phyloP scores from a whole-genome alignment of 2,329 filamentous ascomycete genomes.

The Sordariomycetes sp. region DNA sequence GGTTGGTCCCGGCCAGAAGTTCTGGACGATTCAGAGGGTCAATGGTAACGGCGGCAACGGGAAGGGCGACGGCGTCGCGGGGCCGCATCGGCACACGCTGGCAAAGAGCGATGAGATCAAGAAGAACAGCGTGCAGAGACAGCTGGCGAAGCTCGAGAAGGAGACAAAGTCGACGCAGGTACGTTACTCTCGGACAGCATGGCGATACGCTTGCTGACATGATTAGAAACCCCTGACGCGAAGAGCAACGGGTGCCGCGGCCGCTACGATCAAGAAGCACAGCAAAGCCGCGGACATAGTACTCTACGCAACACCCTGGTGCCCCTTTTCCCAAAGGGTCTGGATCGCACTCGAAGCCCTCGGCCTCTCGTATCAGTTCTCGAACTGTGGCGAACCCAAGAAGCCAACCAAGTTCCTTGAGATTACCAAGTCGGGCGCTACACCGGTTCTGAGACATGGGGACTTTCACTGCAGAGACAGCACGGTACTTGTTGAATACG shows the following conservation, averaged over 20 bases:
- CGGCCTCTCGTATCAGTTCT: slow-evolving; percentile 71
- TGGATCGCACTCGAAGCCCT: slow-evolving; percentile 86
- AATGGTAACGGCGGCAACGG: slow-evolving; percentile 70
- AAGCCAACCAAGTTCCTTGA: slow-evolving; percentile 53
- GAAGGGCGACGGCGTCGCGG: slow-evolving; percentile 58
- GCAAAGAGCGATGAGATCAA: slow-evolving; percentile 71
- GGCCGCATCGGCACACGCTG: slow-evolving; percentile 66
- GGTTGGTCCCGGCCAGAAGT: slow-evolving; percentile 29
- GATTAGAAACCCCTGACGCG: slow-evolving; percentile 59
- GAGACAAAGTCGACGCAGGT: slow-evolving; percentile 46
- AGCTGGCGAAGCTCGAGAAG: slow-evolving; percentile 54
- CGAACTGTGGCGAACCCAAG: slow-evolving; percentile 77
- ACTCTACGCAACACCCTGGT: slow-evolving; percentile 76
- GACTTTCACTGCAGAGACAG: slow-evolving; percentile 80
- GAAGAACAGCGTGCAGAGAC: slow-evolving; percentile 67
- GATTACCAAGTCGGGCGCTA: slow-evolving; percentile 65
- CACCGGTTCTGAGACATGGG: slow-evolving; percentile 69
- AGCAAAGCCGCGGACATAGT: slow-evolving; percentile 63
- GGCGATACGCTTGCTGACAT: background rate
- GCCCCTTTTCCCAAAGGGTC: slow-evolving; percentile 77
- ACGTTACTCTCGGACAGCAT: slow-evolving; percentile 4
- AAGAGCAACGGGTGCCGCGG: slow-evolving; percentile 62
- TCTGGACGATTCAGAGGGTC: slow-evolving; percentile 69
- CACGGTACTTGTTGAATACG: slow-evolving; percentile 77
- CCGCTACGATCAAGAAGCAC: slow-evolving; percentile 60